Conservation (phyloP, 371 early-diverging fungal genomes). For the Syncephalastrum racemosum region DNA sequence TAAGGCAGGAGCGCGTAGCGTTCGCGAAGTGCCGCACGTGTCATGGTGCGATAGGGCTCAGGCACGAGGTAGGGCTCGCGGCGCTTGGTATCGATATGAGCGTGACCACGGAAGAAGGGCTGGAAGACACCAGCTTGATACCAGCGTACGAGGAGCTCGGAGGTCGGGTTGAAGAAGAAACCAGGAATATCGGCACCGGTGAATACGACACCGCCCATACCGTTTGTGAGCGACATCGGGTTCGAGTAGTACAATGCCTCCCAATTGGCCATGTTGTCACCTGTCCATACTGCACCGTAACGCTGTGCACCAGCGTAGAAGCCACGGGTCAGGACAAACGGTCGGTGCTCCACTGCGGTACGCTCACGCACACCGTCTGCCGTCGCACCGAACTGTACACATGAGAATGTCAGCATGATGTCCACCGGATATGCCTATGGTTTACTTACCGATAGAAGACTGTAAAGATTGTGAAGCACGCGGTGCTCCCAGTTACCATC, state of each 20-base stretch:
- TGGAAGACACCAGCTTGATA: constrained; percentile 89
- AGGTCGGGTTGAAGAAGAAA: constrained; percentile 85
- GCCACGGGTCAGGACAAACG: constrained; percentile 88
- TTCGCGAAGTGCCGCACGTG: constrained; percentile 69
- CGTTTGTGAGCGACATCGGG: constrained; percentile 81
- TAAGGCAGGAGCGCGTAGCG: constrained; percentile 82
- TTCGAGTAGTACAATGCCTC: constrained; percentile 71
- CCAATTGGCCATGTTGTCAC: constrained; percentile 88
- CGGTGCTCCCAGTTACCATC: constrained; percentile 79
- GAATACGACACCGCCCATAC: constrained; percentile 76
- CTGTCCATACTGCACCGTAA: constrained; percentile 91
- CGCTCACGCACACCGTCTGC: constrained; percentile 57
- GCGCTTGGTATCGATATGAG: constrained; percentile 92
- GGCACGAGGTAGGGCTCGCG: constrained; percentile 96
- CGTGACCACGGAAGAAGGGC: constrained; percentile 94
- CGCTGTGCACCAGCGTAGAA: constrained; percentile 90
- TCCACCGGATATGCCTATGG: not conserved
- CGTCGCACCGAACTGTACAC: constrained; percentile 50
- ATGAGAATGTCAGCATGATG: not conserved
- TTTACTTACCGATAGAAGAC: constrained; percentile 59
- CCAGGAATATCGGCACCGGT: constrained; percentile 92
- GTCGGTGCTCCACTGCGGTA: constrained; percentile 58
- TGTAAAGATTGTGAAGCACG: constrained; percentile 89
- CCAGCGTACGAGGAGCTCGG: constrained; percentile 85
- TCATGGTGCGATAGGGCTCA: constrained; percentile 69